Conservation (phyloP, 2,329 filamentous ascomycete genomes). For the Diplodia mutila region DNA sequence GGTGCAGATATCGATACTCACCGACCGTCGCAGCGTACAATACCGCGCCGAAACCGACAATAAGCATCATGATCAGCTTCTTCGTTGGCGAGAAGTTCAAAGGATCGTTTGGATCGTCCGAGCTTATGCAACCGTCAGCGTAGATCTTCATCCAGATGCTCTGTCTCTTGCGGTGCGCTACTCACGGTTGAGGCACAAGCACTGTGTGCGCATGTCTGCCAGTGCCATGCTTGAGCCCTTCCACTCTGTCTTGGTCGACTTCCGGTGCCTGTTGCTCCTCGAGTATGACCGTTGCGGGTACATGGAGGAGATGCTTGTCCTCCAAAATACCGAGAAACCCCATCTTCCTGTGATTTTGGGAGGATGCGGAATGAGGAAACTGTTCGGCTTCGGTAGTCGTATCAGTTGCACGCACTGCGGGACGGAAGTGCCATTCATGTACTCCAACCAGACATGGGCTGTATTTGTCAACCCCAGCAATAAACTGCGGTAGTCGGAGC, state of each 20-base stretch:
- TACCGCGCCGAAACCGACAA: constrained; percentile 39
- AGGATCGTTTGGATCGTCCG: constrained; percentile 42
- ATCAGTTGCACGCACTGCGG: not conserved
- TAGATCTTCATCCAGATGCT: no score
- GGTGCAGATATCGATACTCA: not conserved
- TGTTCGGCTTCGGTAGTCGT: no score
- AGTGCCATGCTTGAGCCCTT: constrained; percentile 38
- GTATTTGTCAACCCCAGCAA: not conserved
- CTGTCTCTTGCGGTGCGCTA: not conserved
- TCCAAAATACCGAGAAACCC: constrained; percentile 41
- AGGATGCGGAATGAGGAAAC: not conserved
- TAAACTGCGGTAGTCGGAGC: not conserved
- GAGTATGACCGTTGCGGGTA: constrained; percentile 40
- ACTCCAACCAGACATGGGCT: not conserved
- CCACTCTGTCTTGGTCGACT: constrained; percentile 27
- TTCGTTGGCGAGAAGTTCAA: constrained; percentile 40
- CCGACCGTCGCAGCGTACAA: constrained; percentile 35
- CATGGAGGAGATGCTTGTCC: constrained; percentile 39
- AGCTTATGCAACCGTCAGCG: constrained; percentile 25
- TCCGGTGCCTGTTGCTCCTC: constrained; percentile 33
- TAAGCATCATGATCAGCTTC: constrained; percentile 40
- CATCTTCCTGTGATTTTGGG: constrained; percentile 29
- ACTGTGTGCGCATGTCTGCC: constrained; percentile 40
- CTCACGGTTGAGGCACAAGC: constrained; percentile 41
- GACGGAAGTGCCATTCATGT: not conserved